A percentile compares a stretch with the other conserved stretches of the same genome.
These are phyloP conservation scores for Cercophora scortea DNA, from an alignment of 495 filamentous ascomycete genomes.

Conservation along the genomic window DNA sequence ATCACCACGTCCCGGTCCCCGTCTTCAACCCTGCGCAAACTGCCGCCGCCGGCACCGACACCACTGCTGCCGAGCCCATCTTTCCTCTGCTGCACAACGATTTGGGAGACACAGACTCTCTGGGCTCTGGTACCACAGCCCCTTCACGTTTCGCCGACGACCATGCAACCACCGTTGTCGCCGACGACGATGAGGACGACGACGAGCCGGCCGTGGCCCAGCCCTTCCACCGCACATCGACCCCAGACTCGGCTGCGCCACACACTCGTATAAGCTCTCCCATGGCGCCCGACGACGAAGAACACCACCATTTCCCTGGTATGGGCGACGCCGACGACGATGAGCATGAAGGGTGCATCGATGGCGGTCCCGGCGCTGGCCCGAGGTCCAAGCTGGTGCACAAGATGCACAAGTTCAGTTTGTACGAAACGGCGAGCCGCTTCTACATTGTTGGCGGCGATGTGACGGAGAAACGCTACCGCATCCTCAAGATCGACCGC, in stretches of 20 bases:
- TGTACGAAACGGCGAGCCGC: conserved; percentile 88
- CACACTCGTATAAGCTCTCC: background rate
- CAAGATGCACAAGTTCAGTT: conserved; percentile 90
- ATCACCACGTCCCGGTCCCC: no score
- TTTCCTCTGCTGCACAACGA: conserved; percentile 39
- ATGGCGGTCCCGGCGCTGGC: conserved; percentile 9
- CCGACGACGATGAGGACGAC: conserved; percentile 50
- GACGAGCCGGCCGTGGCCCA: conserved; percentile 56
- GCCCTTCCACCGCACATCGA: conserved; percentile 56
- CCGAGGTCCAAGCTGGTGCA: conserved; percentile 46
- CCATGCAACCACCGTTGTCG: conserved; percentile 13
- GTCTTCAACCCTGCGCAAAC: background rate
- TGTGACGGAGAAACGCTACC: conserved; percentile 75
- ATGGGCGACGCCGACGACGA: conserved; percentile 24
- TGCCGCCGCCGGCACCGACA: background rate
- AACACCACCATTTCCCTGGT: conserved; percentile 31
- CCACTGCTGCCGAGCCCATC: conserved; percentile 13
- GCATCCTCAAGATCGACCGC: conserved; percentile 90
- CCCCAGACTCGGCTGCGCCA: conserved; percentile 37
- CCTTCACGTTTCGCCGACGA: conserved; percentile 3
- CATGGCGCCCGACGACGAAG: conserved; percentile 21
- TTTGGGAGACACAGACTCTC: conserved; percentile 23
- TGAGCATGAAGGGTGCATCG: conserved; percentile 35
- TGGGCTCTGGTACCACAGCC: conserved; percentile 7
- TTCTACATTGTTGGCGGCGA: conserved; percentile 94